Evolutionary conservation across 352 stramenopile species (phyloP).

Genomic region (Phytopythium boreale): DNA sequence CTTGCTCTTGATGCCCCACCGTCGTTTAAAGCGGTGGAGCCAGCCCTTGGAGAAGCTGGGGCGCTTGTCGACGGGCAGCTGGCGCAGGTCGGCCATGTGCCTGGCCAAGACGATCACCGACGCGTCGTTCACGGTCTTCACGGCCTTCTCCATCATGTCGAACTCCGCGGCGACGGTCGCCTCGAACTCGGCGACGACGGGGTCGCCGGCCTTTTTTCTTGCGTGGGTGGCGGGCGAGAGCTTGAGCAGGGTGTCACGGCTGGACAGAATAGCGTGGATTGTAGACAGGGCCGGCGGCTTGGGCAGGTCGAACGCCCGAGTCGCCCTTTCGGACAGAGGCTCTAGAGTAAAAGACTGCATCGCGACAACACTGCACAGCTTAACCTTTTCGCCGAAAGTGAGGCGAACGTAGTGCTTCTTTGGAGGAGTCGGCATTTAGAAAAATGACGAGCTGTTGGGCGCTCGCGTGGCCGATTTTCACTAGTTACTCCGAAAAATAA

Average conservation of each 20-base stretch:
- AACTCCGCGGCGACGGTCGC: not conserved
- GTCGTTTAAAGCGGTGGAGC: conserved; percentile 12
- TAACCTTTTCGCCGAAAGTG: conserved; percentile 2
- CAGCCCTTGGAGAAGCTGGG: conserved; percentile 6
- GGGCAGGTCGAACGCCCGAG: not conserved
- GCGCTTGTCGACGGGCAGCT: not conserved
- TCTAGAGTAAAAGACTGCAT: not conserved
- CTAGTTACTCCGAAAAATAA: no score
- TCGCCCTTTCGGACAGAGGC: not conserved
- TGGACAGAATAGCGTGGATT: not conserved
- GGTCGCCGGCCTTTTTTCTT: not conserved
- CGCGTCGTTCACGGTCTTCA: not conserved
- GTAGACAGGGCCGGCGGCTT: no score
- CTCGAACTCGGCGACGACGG: not conserved
- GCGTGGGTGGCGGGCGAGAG: not conserved
- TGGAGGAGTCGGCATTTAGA: no score
- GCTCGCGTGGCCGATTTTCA: no score
- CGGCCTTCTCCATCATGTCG: not conserved
- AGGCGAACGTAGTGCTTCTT: not conserved
- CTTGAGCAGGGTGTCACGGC: not conserved
- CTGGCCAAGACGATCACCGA: not conserved
- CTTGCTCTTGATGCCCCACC: conserved; percentile 6
- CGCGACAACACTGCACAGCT: not conserved
- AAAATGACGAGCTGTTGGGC: no score
- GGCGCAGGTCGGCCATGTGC: not conserved